phyloP scores from a whole-genome alignment of 495 filamentous ascomycete genomes.

The Podospora tetraspora region DNA sequence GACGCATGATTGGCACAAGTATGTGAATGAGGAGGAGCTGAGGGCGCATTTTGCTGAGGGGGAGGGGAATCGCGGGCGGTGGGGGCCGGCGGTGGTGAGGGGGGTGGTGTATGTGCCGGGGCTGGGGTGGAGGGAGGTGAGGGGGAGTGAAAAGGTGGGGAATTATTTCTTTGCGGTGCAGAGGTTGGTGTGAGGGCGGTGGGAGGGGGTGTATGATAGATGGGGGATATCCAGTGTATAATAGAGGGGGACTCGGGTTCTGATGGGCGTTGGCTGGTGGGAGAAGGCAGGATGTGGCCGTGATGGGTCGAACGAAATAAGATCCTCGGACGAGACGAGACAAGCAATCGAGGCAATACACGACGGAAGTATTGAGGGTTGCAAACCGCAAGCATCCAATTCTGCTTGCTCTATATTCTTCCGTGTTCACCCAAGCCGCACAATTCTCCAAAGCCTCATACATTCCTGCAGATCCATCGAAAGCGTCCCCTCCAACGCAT shows the following conservation, averaged over 20 bases:
- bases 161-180: conserved; percentile 95
- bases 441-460: conserved; percentile 52
- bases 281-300: neutral
- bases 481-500: conserved; percentile 46
- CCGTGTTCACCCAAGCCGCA: conserved; percentile 44
- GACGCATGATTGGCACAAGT: conserved; percentile 94
- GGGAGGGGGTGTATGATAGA: neutral
- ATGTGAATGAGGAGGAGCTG: conserved; percentile 83
- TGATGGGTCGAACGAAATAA: neutral
- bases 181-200: conserved; percentile 31
- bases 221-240: neutral
- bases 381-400: neutral
- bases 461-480: conserved; percentile 59
- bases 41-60: conserved; percentile 48
- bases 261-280: neutral
- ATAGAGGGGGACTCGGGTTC: neutral
- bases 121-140: conserved; percentile 82
- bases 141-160: conserved; percentile 75
- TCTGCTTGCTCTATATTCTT: neutral
- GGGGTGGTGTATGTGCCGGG: conserved; percentile 89
- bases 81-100: conserved; percentile 53
- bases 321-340: neutral
- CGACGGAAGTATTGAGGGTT: neutral
- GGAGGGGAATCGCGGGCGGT: conserved; percentile 36
- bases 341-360: neutral